Evolutionary conservation across 768 basidiomycete species (phyloP).

Genomic region (Rossbeevera mucosa): DNA sequence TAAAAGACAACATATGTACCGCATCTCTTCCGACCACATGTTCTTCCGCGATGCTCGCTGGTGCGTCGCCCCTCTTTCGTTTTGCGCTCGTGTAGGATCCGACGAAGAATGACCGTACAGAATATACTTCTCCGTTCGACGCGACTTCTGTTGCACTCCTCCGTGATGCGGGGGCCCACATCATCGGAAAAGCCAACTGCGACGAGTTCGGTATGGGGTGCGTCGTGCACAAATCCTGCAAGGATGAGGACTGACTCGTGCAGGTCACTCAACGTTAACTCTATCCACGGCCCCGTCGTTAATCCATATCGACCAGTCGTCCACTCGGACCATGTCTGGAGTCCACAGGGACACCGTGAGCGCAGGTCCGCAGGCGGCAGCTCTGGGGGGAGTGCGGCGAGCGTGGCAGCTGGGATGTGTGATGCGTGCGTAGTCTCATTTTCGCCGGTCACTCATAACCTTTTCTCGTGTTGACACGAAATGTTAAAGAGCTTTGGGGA

Average conservation of each 20-base stretch:
- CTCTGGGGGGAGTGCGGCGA: conserved; percentile 92
- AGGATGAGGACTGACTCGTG: background rate
- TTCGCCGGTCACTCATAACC: background rate
- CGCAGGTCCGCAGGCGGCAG: conserved; percentile 82
- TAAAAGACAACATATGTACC: conserved; percentile 90
- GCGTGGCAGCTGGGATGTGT: conserved; percentile 82
- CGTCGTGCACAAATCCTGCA: conserved; percentile 17
- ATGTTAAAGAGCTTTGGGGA: conserved; percentile 70
- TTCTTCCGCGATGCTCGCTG: conserved; percentile 68
- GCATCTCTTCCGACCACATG: conserved; percentile 63
- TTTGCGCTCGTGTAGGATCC: background rate
- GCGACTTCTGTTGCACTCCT: conserved; percentile 77
- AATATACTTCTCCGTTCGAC: conserved; percentile 76
- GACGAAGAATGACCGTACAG: conserved; percentile 33
- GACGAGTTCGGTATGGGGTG: conserved; percentile 99
- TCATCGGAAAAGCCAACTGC: conserved; percentile 89
- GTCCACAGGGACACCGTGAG: conserved; percentile 31
- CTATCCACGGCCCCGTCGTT: conserved; percentile 68
- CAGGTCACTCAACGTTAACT: conserved; percentile 76
- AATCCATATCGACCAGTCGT: conserved; percentile 56
- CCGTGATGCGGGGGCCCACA: conserved; percentile 53
- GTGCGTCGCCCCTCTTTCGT: conserved; percentile 33
- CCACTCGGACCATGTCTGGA: background rate
- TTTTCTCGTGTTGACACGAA: conserved; percentile 1
- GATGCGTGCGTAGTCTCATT: conserved; percentile 59